These are phyloP conservation scores for Malassezia caprae DNA, from an alignment of 1,284 basidiomycete species.

Conservation along the genomic window DNA sequence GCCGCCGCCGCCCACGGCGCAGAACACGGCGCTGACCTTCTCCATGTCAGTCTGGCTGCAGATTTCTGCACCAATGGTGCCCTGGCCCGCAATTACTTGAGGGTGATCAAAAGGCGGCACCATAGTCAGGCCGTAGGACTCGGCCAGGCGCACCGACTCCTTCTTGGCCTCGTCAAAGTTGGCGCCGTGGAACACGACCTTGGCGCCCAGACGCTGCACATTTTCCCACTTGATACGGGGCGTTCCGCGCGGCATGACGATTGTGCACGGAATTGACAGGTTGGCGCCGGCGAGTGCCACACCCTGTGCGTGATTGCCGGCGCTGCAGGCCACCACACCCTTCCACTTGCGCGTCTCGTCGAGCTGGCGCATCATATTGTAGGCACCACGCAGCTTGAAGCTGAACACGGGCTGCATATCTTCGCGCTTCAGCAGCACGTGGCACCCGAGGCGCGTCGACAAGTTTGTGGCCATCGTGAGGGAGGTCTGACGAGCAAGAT, in stretches of 20 bases:
- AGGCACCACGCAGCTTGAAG: constrained; percentile 87
- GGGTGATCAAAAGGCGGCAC: constrained; percentile 98
- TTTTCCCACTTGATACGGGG: constrained; percentile 93
- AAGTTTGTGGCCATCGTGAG: constrained; percentile 76
- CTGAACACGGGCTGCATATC: constrained; percentile 95
- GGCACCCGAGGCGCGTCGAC: constrained; percentile 74
- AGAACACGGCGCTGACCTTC: constrained; percentile 72
- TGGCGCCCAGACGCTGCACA: constrained; percentile 82
- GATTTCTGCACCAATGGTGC: constrained; percentile 88
- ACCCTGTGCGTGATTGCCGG: constrained; percentile 97
- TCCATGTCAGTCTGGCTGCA: constrained; percentile 41
- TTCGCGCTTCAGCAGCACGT: constrained; percentile 89
- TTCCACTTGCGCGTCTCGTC: constrained; percentile 84
- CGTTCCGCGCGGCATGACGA: constrained; percentile 93
- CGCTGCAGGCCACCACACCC: constrained; percentile 94
- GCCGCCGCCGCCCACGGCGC: constrained; percentile 84
- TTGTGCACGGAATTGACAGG: constrained; percentile 83
- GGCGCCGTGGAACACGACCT: constrained; percentile 77
- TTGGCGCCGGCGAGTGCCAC: constrained; percentile 83
- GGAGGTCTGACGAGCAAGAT: constrained; percentile 83
- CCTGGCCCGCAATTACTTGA: constrained; percentile 91
- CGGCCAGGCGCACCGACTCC: constrained; percentile 78
- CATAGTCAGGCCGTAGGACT: constrained; percentile 67
- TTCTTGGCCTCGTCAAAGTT: constrained; percentile 96
- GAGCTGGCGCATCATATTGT: constrained; percentile 94